These are phyloP conservation scores for Salvia sclarea DNA, from an alignment of 305 asterid genomes.

Conservation along the genomic window DNA sequence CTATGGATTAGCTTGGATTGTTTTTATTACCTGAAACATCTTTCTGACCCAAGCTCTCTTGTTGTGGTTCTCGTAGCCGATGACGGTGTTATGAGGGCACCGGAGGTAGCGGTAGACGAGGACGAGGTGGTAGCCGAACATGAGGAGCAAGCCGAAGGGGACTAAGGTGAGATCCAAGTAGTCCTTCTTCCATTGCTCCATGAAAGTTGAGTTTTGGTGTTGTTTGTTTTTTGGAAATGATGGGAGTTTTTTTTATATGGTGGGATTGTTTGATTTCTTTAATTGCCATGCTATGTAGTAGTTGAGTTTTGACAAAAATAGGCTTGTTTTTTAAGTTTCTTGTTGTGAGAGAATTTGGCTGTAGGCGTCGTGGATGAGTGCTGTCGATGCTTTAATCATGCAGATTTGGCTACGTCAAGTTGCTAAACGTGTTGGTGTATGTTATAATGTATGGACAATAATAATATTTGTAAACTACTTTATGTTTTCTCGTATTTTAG, in stretches of 20 bases:
- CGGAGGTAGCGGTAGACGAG: slow-evolving; percentile 51
- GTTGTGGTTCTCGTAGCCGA: slow-evolving; percentile 66
- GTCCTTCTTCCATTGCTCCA: slow-evolving; percentile 51
- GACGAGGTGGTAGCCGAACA: slow-evolving; percentile 60
- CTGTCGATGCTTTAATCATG: neutral
- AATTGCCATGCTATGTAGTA: neutral
- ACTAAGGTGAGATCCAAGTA: slow-evolving; percentile 54
- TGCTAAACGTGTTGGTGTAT: neutral
- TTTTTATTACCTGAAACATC: slow-evolving; percentile 45
- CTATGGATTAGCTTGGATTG: too few species aligned
- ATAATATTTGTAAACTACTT: neutral
- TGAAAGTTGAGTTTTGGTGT: slow-evolving; percentile 6
- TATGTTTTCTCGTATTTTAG: neutral
- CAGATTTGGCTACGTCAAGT: neutral
- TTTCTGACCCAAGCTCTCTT: slow-evolving; percentile 65
- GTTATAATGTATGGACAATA: too few species aligned
- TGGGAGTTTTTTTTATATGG: too few species aligned
- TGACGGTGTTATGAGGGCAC: slow-evolving; percentile 45
- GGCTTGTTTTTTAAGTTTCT: neutral
- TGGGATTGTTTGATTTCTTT: neutral
- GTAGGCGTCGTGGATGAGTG: neutral
- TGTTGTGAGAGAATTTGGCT: neutral
- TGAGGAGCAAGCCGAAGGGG: slow-evolving; percentile 50
- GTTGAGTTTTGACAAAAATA: neutral
- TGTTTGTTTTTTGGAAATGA: neutral